Evolutionary conservation across 768 basidiomycete species (phyloP).

Genomic region (Tricholoma sp.): DNA sequence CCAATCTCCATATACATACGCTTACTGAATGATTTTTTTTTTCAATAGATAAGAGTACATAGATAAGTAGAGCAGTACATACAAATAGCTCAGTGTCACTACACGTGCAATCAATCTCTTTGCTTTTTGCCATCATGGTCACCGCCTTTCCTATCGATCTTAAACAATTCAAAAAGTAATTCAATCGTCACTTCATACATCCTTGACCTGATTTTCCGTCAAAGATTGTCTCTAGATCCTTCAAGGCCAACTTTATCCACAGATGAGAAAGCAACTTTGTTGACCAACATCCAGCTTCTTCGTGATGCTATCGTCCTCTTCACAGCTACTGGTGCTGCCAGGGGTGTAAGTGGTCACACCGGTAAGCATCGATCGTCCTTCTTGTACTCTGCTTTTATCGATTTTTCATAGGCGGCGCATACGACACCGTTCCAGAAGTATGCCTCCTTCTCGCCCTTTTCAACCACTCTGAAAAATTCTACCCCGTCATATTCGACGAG

Average conservation of each 20-base stretch:
- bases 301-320: conserved; percentile 85
- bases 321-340: conserved; percentile 79
- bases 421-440: conserved; percentile 81
- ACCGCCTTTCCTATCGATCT: conserved; percentile 75
- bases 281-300: conserved; percentile 71
- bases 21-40: neutral
- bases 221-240: conserved; percentile 70
- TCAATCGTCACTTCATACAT: neutral
- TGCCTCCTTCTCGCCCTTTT: conserved; percentile 74
- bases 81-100: no score
- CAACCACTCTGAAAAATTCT: conserved; percentile 54
- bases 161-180: conserved; percentile 61
- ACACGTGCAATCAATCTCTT: neutral
- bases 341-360: conserved; percentile 85
- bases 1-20: neutral
- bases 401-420: conserved; percentile 46
- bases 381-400: neutral
- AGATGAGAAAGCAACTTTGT: conserved; percentile 56
- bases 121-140: conserved; percentile 9
- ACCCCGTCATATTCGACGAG: conserved; percentile 75
- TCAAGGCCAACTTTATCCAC: conserved; percentile 52
- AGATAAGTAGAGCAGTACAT: no score
- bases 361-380: conserved; percentile 31
- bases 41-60: no score
- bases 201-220: neutral